Evolutionary conservation across 1,139 yeast genomes (phyloP), one percentile per base, ranked within the genome.

Genomic region (Saccharomyces hybrid): DNA sequence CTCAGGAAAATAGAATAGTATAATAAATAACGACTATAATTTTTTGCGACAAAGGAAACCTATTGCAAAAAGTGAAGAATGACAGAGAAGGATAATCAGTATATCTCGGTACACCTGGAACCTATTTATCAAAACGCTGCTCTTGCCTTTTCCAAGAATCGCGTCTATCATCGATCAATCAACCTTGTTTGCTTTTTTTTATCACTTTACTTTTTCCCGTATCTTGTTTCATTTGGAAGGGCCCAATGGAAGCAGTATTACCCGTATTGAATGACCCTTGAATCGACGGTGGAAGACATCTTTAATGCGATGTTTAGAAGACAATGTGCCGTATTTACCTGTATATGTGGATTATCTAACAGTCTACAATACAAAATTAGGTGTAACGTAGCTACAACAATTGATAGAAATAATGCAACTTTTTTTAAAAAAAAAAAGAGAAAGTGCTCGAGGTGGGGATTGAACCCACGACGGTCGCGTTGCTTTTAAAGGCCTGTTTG

Each of bases 381-480:
- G 25, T 23, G 25, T 23, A 23, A 23, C 25, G 25, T 23, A 23
- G 25, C 25, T 23, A 23, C 25, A 23, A 23, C 25, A 23, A 4
- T 23, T 23, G 25, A 23, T 23, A 23, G 25, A 23, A 23, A 23
- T 23, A 23, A 23, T 23, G 25, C 25, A 23, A 23, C 25, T 23
- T 23, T 23, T 23, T 23, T 23, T 38, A 8, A 53, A 57, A 60
- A 60, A 62, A 61, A 60, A 60, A 62, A 67, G 62, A 61, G 73
- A 69, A 66, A 66, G 68, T 74, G 77, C 76, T 74, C 78, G 76
- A 73, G 77, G 77, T 70, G 77, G 77, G 78, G 77, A 71, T 74
- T 75, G 78, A 74, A 74, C 78, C 77, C 77, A 72, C 77, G 77
- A 74, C 78, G 76, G 75, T 74, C 77, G 78, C 78, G 78, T 74